phyloP scores from a whole-genome alignment of 2,329 filamentous ascomycete species.

The Trichoderma koningii region DNA sequence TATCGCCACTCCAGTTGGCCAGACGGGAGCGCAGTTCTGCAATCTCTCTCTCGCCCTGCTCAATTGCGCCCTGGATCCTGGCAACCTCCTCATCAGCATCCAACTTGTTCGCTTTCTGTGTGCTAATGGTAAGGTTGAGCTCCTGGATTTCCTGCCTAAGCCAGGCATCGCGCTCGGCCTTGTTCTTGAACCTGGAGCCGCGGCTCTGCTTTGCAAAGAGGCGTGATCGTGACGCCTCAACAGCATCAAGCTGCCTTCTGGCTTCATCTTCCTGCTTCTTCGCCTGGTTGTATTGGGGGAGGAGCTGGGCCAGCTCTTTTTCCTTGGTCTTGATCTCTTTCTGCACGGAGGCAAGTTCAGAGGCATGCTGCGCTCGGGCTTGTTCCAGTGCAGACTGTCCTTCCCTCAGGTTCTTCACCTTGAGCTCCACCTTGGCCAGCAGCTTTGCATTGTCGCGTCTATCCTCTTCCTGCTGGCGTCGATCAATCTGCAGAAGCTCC shows the following conservation, averaged over 20 bases:
- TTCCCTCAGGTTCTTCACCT: slow-evolving; percentile 79
- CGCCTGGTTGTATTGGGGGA: slow-evolving; percentile 73
- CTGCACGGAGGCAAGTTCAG: slow-evolving; percentile 71
- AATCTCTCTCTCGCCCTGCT: slow-evolving; percentile 71
- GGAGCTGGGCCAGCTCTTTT: slow-evolving; percentile 70
- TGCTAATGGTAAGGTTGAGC: slow-evolving; percentile 72
- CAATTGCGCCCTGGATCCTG: slow-evolving; percentile 70
- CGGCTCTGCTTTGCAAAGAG: slow-evolving; percentile 91
- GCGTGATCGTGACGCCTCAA: slow-evolving; percentile 72
- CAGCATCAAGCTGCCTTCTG: slow-evolving; percentile 71
- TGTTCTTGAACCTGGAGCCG: slow-evolving; percentile 82
- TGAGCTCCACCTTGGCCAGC: slow-evolving; percentile 83
- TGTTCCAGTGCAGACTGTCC: slow-evolving; percentile 78
- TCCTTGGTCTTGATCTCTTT: slow-evolving; percentile 75
- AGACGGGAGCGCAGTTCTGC: slow-evolving; percentile 69
- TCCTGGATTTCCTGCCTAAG: slow-evolving; percentile 79
- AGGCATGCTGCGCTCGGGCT: slow-evolving; percentile 68
- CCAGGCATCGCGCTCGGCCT: slow-evolving; percentile 83
- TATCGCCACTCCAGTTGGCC: slow-evolving; percentile 75
- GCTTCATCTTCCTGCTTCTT: slow-evolving; percentile 72
- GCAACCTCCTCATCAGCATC: slow-evolving; percentile 82
- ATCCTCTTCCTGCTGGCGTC: slow-evolving; percentile 85
- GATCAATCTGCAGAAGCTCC: slow-evolving; percentile 81
- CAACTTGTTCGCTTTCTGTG: slow-evolving; percentile 80
- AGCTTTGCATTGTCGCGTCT: slow-evolving; percentile 77